Evolutionary conservation across 441 rosid species (phyloP).

Genomic region (Croton laevigatus): DNA sequence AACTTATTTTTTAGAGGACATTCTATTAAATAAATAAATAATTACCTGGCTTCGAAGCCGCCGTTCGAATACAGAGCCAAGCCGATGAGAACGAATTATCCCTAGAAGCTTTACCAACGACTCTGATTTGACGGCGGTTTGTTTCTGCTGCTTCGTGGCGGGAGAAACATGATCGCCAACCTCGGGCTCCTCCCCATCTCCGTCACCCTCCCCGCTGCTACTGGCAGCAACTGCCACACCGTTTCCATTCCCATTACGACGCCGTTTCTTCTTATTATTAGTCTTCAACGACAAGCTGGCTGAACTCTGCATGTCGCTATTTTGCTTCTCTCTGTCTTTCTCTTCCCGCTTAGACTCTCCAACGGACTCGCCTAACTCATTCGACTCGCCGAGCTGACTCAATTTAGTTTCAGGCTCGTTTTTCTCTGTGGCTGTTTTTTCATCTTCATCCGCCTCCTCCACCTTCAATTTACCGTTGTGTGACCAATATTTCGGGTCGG

Average conservation of each 20-base stretch:
- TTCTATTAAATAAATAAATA: background rate
- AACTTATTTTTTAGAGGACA: background rate
- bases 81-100: slow-evolving; percentile 41
- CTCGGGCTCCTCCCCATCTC: slow-evolving; percentile 36
- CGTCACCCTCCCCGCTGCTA: slow-evolving; percentile 11
- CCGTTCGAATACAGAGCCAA: slow-evolving; percentile 47
- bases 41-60: slow-evolving; percentile 56
- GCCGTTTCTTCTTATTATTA: slow-evolving; percentile 24
- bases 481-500: slow-evolving; percentile 29
- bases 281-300: slow-evolving; percentile 37
- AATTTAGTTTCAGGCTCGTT: slow-evolving; percentile 6
- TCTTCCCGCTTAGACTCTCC: slow-evolving; percentile 39
- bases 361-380: slow-evolving; percentile 31
- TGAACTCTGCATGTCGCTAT: slow-evolving; percentile 51
- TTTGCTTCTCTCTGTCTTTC: slow-evolving; percentile 23
- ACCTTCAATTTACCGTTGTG: slow-evolving; percentile 26
- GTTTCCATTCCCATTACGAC: slow-evolving; percentile 16
- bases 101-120: slow-evolving; percentile 32
- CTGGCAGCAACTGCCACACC: slow-evolving; percentile 21
- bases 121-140: slow-evolving; percentile 40
- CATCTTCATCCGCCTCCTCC: slow-evolving; percentile 17
- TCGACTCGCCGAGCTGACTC: slow-evolving; percentile 24
- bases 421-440: slow-evolving; percentile 3
- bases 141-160: slow-evolving; percentile 35
- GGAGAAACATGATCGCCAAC: slow-evolving; percentile 46